A percentile compares a stretch with the other conserved stretches of the same genome.
Conservation (phyloP, 805 yeast genomes). For the Saccharomycopsis sp. region DNA sequence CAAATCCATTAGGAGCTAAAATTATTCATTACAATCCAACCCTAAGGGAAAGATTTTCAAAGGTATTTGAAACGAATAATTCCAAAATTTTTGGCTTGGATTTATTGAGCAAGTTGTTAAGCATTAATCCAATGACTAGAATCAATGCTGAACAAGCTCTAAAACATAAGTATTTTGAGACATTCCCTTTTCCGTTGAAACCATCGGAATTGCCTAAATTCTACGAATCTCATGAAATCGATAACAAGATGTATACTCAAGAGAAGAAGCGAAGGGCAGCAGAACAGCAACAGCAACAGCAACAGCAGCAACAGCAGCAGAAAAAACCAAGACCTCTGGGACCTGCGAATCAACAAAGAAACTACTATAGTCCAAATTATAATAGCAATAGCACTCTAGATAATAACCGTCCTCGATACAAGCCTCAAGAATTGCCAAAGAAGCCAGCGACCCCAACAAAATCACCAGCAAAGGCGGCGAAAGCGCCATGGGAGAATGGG, state of each 20-base stretch:
- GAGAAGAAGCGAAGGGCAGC: slow-evolving; percentile 24
- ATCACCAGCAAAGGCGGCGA: too few species aligned
- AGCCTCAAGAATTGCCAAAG: too few species aligned
- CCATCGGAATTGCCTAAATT: slow-evolving; percentile 38
- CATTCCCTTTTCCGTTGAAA: slow-evolving; percentile 58
- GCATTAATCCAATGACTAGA: slow-evolving; percentile 65
- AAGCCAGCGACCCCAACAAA: too few species aligned
- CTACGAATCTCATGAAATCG: slow-evolving; percentile 87
- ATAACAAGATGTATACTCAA: slow-evolving; percentile 50
- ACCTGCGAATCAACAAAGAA: too few species aligned
- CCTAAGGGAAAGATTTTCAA: slow-evolving; percentile 42
- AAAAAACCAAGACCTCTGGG: too few species aligned
- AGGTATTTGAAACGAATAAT: slow-evolving; percentile 27
- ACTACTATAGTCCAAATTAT: too few species aligned
- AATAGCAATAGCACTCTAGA: too few species aligned
- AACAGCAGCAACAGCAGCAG: neutral
- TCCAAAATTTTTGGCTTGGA: slow-evolving; percentile 34
- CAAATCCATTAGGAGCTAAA: slow-evolving; percentile 39
- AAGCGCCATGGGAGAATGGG: too few species aligned
- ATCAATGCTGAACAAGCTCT: slow-evolving; percentile 76
- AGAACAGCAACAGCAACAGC: neutral
- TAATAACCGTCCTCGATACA: too few species aligned
- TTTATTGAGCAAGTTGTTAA: slow-evolving; percentile 54
- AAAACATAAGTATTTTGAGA: slow-evolving; percentile 58
- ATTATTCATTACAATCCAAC: slow-evolving; percentile 31